Evolutionary conservation across 305 asterid species (phyloP).

Genomic region (Striga hermonthica): DNA sequence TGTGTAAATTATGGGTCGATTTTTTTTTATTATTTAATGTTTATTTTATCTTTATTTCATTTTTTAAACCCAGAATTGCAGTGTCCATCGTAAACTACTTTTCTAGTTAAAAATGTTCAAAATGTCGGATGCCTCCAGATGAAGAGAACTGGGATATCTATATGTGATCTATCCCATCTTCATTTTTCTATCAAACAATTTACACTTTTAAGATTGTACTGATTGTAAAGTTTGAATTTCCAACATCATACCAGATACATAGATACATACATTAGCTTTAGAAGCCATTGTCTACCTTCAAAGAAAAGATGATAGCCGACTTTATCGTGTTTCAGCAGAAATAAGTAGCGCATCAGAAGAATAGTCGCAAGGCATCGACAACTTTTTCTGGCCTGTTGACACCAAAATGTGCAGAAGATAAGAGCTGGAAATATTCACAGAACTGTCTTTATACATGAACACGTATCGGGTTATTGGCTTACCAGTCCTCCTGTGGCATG

Average conservation of each 20-base stretch:
- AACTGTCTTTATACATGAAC: too few species aligned
- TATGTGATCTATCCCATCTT: too few species aligned
- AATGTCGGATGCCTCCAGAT: too few species aligned
- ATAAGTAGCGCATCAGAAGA: slow-evolving; percentile 5
- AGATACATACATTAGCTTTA: background rate
- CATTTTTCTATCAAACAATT: background rate
- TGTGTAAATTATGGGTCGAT: too few species aligned
- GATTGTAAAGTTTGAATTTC: too few species aligned
- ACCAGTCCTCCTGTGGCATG: slow-evolving; percentile 99
- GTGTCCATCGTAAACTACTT: too few species aligned
- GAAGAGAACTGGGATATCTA: too few species aligned
- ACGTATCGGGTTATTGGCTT: slow-evolving; percentile 13
- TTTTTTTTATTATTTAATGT: too few species aligned
- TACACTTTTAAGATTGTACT: background rate
- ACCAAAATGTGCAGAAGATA: background rate
- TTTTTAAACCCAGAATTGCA: too few species aligned
- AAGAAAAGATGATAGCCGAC: background rate
- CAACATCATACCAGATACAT: too few species aligned
- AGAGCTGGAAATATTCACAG: slow-evolving; percentile 20
- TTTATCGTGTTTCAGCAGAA: background rate
- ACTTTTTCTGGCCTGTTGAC: slow-evolving; percentile 90
- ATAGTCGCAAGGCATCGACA: slow-evolving; percentile 49
- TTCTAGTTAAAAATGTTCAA: too few species aligned
- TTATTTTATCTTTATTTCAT: too few species aligned
- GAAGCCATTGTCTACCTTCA: slow-evolving; percentile 11